Evolutionary conservation across 148 eudicot genomes (phyloP).

Genomic region (Dysphania ambrosioides): DNA sequence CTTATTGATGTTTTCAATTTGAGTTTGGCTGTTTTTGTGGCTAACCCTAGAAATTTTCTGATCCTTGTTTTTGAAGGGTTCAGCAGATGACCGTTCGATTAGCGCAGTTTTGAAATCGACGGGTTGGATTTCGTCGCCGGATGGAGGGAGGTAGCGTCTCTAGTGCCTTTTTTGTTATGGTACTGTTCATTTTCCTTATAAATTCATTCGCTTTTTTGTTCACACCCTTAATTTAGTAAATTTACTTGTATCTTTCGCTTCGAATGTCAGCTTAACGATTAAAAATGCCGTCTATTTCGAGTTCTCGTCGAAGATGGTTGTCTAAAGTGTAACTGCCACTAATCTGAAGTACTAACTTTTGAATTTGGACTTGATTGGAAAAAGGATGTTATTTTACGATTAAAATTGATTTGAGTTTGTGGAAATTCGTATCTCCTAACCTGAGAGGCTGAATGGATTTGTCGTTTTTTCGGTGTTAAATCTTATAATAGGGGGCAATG

Average conservation of each 20-base stretch:
- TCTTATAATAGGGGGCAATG: background rate
- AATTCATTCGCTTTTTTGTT: too few species aligned
- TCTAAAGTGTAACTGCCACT: background rate
- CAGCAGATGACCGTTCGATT: constrained; percentile 30
- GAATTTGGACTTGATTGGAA: background rate
- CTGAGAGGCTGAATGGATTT: too few species aligned
- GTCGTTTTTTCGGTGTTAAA: background rate
- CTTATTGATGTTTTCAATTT: constrained; percentile 6
- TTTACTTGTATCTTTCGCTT: background rate
- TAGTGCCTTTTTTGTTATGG: constrained; percentile 60
- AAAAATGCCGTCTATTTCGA: background rate
- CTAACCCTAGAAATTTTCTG: constrained; percentile 32
- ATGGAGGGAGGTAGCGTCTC: constrained; percentile 98
- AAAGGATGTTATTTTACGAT: background rate
- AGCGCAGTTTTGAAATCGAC: constrained; percentile 38
- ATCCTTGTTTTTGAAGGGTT: constrained; percentile 1
- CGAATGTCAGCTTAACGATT: background rate
- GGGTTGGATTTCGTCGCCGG: constrained; percentile 65
- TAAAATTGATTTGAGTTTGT: too few species aligned
- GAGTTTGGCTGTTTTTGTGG: background rate
- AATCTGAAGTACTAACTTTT: background rate
- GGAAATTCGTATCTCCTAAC: too few species aligned
- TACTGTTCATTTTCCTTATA: constrained; percentile 48
- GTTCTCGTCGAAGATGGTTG: background rate
- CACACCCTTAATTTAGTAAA: background rate